Conservation (phyloP, 1,284 basidiomycete species). For the Heterobasidion irregulare region DNA sequence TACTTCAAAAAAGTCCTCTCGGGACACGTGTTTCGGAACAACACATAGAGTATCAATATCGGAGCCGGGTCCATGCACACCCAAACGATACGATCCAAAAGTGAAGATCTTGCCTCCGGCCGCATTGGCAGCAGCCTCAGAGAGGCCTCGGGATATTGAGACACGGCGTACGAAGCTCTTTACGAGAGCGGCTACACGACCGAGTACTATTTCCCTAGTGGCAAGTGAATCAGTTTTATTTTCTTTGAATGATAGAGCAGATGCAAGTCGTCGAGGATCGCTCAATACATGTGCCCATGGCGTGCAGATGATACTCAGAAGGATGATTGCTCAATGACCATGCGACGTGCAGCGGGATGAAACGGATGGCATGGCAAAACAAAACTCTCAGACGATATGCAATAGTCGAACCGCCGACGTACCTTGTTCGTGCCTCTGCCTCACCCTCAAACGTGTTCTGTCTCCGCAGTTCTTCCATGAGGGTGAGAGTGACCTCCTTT, state of each 20-base stretch:
- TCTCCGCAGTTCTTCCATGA: conserved; percentile 83
- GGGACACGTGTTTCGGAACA: conserved; percentile 91
- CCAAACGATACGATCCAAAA: conserved; percentile 93
- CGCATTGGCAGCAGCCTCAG: conserved; percentile 77
- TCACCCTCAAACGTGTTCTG: conserved; percentile 89
- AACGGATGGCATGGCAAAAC: background rate
- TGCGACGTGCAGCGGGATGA: background rate
- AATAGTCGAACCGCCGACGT: conserved; percentile 23
- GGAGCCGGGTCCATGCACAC: conserved; percentile 92
- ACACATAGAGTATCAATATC: conserved; percentile 99
- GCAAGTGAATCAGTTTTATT: background rate
- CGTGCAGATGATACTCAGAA: background rate
- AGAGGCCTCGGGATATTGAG: conserved; percentile 73
- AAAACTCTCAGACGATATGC: background rate
- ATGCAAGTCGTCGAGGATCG: too few relatives aligned
- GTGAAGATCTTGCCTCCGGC: conserved; percentile 99
- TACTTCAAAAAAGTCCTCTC: conserved; percentile 92
- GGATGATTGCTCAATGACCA: background rate
- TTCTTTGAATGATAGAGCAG: too few relatives aligned
- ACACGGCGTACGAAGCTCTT: conserved; percentile 91
- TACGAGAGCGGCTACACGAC: conserved; percentile 83
- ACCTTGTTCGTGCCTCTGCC: conserved; percentile 87
- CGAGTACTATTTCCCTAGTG: conserved; percentile 85
- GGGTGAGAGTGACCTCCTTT: conserved; percentile 76
- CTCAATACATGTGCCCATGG: background rate